Evolutionary conservation across 78 protist genomes (phyloP).

Genomic region (Acrasis kona): DNA sequence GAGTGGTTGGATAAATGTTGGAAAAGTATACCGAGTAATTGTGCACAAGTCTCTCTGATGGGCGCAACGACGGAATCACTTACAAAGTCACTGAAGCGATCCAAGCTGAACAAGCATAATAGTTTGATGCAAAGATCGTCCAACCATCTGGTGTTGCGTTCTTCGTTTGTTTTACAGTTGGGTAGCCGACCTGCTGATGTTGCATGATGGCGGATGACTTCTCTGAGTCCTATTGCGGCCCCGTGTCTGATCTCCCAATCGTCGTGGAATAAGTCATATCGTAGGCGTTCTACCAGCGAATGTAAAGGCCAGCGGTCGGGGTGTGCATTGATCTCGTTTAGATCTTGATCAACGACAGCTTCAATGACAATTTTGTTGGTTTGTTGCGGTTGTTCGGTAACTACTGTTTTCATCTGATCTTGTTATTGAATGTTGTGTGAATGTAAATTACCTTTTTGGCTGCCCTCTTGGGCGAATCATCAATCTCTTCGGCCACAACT

Average conservation of each 20-base stretch:
- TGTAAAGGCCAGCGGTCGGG: slow-evolving; percentile 81
- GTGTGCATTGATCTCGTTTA: background rate
- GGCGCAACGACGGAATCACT: slow-evolving; percentile 72
- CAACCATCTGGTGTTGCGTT: slow-evolving; percentile 43
- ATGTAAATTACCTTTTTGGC: background rate
- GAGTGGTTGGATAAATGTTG: slow-evolving; percentile 4
- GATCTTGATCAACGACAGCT: slow-evolving; percentile 20
- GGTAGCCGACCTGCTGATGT: background rate
- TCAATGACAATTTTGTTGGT: slow-evolving; percentile 32
- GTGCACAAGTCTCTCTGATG: slow-evolving; percentile 82
- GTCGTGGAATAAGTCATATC: slow-evolving; percentile 43
- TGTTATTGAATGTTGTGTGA: background rate
- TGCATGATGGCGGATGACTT: slow-evolving; percentile 50
- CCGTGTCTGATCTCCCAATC: slow-evolving; percentile 82
- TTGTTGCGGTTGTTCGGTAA: slow-evolving; percentile 52
- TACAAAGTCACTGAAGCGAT: slow-evolving; percentile 73
- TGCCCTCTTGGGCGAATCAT: background rate
- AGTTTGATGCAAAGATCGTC: slow-evolving; percentile 70
- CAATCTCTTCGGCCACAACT: too few relatives aligned
- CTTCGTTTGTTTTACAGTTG: background rate
- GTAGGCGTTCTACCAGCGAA: slow-evolving; percentile 45
- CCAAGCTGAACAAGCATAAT: slow-evolving; percentile 66
- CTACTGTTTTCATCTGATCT: slow-evolving; percentile 25
- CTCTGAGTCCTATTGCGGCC: slow-evolving; percentile 66
- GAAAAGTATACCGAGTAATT: slow-evolving; percentile 53